These are phyloP conservation scores for Ambrosia hybrid DNA, from an alignment of 140 eudicot genomes.

Conservation along the genomic window DNA sequence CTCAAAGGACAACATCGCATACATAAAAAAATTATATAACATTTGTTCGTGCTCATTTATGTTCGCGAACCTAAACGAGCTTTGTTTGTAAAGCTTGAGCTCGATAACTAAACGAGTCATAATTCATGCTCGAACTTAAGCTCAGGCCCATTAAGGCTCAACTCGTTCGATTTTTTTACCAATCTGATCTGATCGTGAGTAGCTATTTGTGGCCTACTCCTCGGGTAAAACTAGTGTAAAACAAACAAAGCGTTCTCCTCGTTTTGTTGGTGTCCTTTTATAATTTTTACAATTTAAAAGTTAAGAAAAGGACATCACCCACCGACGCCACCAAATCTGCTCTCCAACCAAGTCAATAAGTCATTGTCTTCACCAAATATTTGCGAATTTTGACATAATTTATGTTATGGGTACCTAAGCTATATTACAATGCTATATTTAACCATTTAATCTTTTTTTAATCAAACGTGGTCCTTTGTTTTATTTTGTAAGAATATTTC, in stretches of 20 bases:
- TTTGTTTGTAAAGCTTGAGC: too few species aligned
- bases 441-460: background rate
- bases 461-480: background rate
- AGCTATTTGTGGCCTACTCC: too few species aligned
- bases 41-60: too few species aligned
- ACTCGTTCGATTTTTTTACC: too few species aligned
- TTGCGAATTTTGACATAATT: background rate
- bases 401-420: background rate
- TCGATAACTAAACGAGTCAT: too few species aligned
- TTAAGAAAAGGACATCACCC: constrained; percentile 24
- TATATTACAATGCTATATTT: constrained; percentile 4
- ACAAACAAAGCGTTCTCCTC: background rate
- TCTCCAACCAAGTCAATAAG: background rate
- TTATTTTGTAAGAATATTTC: background rate
- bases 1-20: too few species aligned
- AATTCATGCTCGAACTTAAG: too few species aligned
- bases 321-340: constrained; percentile 33
- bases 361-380: constrained; percentile 11
- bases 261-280: constrained; percentile 31
- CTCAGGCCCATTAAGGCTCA: too few species aligned
- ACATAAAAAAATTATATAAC: too few species aligned
- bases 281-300: constrained; percentile 11
- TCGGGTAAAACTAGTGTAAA: too few species aligned
- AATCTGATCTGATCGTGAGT: too few species aligned
- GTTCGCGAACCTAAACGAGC: too few species aligned